Percentiles rank a stretch among this genome's conserved stretches.
Conservation (phyloP, 1,284 basidiomycete genomes). For the Vanrija pseudolonga region DNA sequence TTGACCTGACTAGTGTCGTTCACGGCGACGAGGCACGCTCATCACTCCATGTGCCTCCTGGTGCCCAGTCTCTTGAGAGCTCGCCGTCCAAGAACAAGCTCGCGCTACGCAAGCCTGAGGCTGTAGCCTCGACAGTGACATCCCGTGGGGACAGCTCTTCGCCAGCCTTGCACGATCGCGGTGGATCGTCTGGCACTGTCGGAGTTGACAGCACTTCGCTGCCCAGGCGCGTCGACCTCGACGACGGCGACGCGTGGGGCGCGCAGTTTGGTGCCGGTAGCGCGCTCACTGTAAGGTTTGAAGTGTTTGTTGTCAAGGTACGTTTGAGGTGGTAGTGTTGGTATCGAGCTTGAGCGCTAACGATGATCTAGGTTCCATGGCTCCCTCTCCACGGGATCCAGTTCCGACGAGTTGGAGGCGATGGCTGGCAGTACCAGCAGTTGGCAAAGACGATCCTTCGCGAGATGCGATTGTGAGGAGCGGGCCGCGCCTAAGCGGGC, state of each 20-base stretch:
- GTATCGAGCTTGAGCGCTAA: neutral
- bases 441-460: slow-evolving; percentile 88
- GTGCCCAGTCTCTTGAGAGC: slow-evolving; percentile 10
- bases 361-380: slow-evolving; percentile 78
- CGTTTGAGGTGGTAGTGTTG: slow-evolving; percentile 23
- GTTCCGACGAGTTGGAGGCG: slow-evolving; percentile 85
- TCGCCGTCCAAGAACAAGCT: slow-evolving; percentile 18
- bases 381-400: slow-evolving; percentile 92
- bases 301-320: slow-evolving; percentile 92
- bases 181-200: slow-evolving; percentile 13
- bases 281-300: slow-evolving; percentile 81
- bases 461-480: slow-evolving; percentile 81
- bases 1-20: slow-evolving; percentile 71
- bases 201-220: slow-evolving; percentile 8
- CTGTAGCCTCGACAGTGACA: slow-evolving; percentile 1
- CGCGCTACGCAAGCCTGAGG: slow-evolving; percentile 6
- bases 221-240: slow-evolving; percentile 55
- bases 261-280: slow-evolving; percentile 52
- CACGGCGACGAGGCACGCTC: slow-evolving; percentile 40
- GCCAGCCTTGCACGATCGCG: neutral
- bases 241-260: slow-evolving; percentile 54
- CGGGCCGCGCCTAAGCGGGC: no score
- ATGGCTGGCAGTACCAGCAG: slow-evolving; percentile 98
- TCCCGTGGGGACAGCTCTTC: slow-evolving; percentile 8
- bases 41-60: slow-evolving; percentile 13